phyloP scores from a whole-genome alignment of 1,284 basidiomycete genomes.

The Puccinia novopanici region DNA sequence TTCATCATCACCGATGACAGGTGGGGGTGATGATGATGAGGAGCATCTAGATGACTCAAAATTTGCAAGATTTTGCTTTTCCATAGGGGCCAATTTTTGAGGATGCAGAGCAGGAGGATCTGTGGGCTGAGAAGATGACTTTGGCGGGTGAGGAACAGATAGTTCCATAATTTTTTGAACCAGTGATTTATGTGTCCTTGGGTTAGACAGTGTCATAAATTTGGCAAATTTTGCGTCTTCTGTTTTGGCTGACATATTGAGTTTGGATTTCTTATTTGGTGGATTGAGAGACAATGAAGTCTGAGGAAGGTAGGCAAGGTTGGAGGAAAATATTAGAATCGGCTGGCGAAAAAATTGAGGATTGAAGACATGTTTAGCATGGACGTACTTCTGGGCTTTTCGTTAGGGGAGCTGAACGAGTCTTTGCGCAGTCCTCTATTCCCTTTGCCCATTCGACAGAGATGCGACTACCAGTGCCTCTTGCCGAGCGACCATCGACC shows the following conservation, averaged over 20 bases:
- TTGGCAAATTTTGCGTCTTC: constrained; percentile 28
- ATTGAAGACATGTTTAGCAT: no score
- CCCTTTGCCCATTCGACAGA: constrained; percentile 58
- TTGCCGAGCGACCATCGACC: constrained; percentile 64
- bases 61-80: neutral
- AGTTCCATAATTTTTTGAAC: constrained; percentile 24
- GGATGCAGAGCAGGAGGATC: neutral
- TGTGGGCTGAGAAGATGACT: neutral
- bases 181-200: constrained; percentile 36
- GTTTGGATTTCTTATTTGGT: constrained; percentile 24
- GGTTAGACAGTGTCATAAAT: constrained; percentile 32
- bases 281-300: neutral
- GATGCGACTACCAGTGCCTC: constrained; percentile 72
- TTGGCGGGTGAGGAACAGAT: constrained; percentile 50
- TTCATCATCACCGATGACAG: constrained; percentile 52
- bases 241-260: neutral
- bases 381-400: neutral
- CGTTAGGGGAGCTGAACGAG: neutral
- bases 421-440: constrained; percentile 18
- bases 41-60: constrained; percentile 2
- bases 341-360: neutral
- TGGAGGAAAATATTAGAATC: neutral
- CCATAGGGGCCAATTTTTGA: neutral
- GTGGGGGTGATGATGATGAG: neutral
- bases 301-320: constrained; percentile 17